These are phyloP conservation scores for Geotrichum carabidarum DNA, from an alignment of 1,139 yeast species.

Conservation along the genomic window DNA sequence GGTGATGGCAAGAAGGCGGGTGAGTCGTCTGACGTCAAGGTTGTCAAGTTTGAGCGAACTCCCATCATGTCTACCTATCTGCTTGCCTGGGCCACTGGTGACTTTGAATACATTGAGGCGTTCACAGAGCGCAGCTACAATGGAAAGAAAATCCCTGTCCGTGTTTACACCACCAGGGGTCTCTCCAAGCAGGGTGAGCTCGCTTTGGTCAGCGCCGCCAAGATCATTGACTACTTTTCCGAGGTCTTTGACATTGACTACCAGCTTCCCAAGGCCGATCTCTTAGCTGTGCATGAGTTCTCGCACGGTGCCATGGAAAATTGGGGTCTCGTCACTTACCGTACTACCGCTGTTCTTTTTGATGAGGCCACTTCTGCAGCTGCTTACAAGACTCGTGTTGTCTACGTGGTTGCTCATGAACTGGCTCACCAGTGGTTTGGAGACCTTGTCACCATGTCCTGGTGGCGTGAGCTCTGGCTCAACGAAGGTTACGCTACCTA, in stretches of 20 bases:
- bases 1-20: constrained; percentile 44
- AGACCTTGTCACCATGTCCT: constrained; percentile 74
- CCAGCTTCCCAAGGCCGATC: constrained; percentile 65
- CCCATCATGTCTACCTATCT: constrained; percentile 73
- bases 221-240: constrained; percentile 63
- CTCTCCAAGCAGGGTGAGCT: constrained; percentile 55
- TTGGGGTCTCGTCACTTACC: constrained; percentile 70
- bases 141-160: constrained; percentile 57
- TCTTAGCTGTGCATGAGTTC: constrained; percentile 70
- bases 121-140: constrained; percentile 39
- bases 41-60: constrained; percentile 51
- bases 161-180: constrained; percentile 69
- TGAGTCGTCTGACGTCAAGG: constrained; percentile 30
- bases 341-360: constrained; percentile 62
- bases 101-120: constrained; percentile 61
- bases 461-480: constrained; percentile 84
- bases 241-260: constrained; percentile 59
- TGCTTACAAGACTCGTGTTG: constrained; percentile 59
- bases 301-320: constrained; percentile 82
- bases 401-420: constrained; percentile 77
- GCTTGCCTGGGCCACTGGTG: constrained; percentile 74
- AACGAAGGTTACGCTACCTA: constrained; percentile 83
- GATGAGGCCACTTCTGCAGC: constrained; percentile 54
- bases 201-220: constrained; percentile 61
- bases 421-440: constrained; percentile 86